These are phyloP conservation scores for Agroathelia rolfsii DNA, from an alignment of 1,284 basidiomycete species.

Conservation along the genomic window DNA sequence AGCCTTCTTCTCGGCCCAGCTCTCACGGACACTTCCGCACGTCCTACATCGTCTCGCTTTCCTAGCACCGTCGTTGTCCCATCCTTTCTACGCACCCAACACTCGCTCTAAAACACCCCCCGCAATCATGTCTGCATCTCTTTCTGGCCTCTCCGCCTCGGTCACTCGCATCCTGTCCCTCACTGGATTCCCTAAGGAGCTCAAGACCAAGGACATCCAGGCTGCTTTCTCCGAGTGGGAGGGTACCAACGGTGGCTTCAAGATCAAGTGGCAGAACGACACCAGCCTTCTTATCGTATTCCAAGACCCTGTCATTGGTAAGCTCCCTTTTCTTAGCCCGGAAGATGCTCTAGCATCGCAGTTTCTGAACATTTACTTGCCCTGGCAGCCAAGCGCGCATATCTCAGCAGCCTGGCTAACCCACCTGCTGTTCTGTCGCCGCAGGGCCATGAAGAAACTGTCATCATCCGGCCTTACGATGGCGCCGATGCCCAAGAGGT, in stretches of 20 bases:
- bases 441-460: constrained; percentile 42
- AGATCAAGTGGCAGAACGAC: constrained; percentile 99
- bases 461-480: constrained; percentile 80
- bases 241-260: constrained; percentile 80
- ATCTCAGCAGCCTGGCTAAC: constrained; percentile 77
- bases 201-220: constrained; percentile 97
- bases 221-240: constrained; percentile 88
- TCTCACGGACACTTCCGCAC: too few species aligned
- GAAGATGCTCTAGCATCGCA: constrained; percentile 8
- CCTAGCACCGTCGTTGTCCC: constrained; percentile 44
- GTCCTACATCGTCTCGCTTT: constrained; percentile 48
- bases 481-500: constrained; percentile 86
- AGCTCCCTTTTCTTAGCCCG: constrained; percentile 24
- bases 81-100: constrained; percentile 5
- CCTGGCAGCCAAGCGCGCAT: constrained; percentile 80
- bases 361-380: constrained; percentile 17
- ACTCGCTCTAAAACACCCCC: background rate
- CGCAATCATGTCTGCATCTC: constrained; percentile 41
- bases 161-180: constrained; percentile 93
- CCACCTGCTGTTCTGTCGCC: constrained; percentile 66
- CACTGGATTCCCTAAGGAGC: constrained; percentile 84
- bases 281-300: constrained; percentile 95
- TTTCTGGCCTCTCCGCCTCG: constrained; percentile 80
- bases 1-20: too few species aligned
- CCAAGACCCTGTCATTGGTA: constrained; percentile 72